These are phyloP conservation scores for Fraxinus cuspidata DNA, from an alignment of 257 asterid genomes.

Conservation along the genomic window DNA sequence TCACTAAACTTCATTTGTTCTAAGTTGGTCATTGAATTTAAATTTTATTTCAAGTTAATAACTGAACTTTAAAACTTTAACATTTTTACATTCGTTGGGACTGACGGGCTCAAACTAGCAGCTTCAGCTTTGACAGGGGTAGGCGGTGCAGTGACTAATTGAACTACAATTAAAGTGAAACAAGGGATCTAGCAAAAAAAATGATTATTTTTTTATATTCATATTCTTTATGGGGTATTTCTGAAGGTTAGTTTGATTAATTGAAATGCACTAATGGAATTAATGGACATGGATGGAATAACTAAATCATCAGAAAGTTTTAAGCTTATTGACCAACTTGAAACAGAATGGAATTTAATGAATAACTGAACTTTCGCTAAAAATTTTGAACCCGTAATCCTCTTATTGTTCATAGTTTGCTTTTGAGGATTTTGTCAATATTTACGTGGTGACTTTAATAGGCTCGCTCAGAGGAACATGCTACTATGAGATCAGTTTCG, in stretches of 20 bases:
- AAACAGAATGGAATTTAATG: not conserved
- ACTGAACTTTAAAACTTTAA: not conserved
- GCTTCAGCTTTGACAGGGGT: not conserved
- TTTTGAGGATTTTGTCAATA: not conserved
- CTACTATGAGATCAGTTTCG: slow-evolving; percentile 24
- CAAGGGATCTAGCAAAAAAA: not conserved
- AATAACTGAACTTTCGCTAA: not conserved
- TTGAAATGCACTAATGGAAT: not conserved
- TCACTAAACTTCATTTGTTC: not conserved
- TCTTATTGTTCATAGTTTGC: slow-evolving; percentile 3
- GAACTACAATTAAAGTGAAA: not conserved
- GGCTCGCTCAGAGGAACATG: slow-evolving; percentile 82
- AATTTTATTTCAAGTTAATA: too few relatives aligned
- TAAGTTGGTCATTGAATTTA: not conserved
- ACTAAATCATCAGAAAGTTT: not conserved
- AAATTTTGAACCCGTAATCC: not conserved
- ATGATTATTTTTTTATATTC: not conserved
- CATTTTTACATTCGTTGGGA: not conserved
- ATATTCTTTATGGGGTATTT: not conserved
- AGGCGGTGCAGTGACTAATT: too few relatives aligned
- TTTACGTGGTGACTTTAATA: slow-evolving; percentile 22
- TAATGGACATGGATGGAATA: not conserved
- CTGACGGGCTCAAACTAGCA: not conserved
- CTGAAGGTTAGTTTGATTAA: not conserved
- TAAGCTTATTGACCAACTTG: not conserved